Percentiles rank a stretch among this genome's conserved stretches.
phyloP scores from a whole-genome alignment of 441 rosid genomes.

The Corymbia citriodora region DNA sequence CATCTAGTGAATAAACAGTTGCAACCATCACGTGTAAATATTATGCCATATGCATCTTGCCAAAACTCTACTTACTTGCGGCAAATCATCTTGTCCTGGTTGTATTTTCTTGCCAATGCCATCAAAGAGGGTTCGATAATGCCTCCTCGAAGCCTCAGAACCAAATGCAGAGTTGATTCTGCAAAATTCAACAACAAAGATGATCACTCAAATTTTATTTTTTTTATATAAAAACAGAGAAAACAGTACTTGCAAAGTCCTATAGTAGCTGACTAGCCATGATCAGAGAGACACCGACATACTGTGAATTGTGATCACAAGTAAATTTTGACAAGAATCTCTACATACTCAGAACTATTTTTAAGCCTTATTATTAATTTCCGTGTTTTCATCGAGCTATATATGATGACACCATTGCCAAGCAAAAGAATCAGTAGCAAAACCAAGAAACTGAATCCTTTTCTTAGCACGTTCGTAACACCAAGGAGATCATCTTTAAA shows the following conservation, averaged over 20 bases:
- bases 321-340: not conserved
- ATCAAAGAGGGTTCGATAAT: slow-evolving; percentile 93
- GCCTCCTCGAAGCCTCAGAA: slow-evolving; percentile 90
- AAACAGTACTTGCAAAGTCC: not conserved
- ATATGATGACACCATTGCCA: not conserved
- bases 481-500: not conserved
- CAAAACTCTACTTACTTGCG: slow-evolving; percentile 52
- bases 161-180: slow-evolving; percentile 90
- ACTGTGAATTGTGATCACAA: not conserved
- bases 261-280: not conserved
- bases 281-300: not conserved
- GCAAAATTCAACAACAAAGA: not conserved
- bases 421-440: not conserved
- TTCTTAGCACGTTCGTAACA: not conserved
- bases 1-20: not conserved
- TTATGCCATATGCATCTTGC: not conserved
- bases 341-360: not conserved
- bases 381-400: not conserved
- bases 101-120: slow-evolving; percentile 90
- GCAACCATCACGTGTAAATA: fast-evolving
- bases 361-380: not conserved
- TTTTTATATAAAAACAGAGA: not conserved
- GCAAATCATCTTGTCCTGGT: slow-evolving; percentile 93
- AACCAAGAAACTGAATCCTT: not conserved
- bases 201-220: not conserved